Evolutionary conservation across 176 grass and related monocot genomes (phyloP).

Genomic region (Aegilops bicornis): DNA sequence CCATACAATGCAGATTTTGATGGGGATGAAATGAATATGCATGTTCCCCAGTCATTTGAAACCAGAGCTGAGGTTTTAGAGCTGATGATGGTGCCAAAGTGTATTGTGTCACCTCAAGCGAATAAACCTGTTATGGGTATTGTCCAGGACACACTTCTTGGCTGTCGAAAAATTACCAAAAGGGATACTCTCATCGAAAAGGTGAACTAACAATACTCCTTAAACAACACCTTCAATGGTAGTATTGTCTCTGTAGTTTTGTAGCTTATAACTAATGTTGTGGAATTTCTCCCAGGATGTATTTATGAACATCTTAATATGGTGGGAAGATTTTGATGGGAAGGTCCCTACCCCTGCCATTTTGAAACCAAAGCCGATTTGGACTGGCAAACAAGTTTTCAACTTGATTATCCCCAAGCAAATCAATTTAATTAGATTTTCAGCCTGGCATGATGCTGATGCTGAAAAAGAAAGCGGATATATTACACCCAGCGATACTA

Average conservation of each 20-base stretch:
- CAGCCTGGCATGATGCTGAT: conserved; percentile 65
- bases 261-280: conserved; percentile 7
- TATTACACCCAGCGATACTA: conserved; percentile 91
- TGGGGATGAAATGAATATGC: conserved; percentile 99
- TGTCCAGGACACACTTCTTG: conserved; percentile 88
- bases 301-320: conserved; percentile 99
- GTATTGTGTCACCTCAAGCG: conserved; percentile 89
- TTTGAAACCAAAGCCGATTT: conserved; percentile 87
- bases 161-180: conserved; percentile 94
- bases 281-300: conserved; percentile 65
- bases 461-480: conserved; percentile 67
- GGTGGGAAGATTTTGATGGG: conserved; percentile 99
- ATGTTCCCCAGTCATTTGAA: conserved; percentile 97
- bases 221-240: not conserved
- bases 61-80: conserved; percentile 93
- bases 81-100: conserved; percentile 99
- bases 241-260: conserved; percentile 10
- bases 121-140: conserved; percentile 98
- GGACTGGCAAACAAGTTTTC: conserved; percentile 99
- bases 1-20: conserved; percentile 99
- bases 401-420: conserved; percentile 98
- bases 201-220: conserved; percentile 33
- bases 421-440: conserved; percentile 87
- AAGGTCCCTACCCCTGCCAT: conserved; percentile 93
- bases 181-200: conserved; percentile 97